phyloP scores from a whole-genome alignment of 371 early-diverging fungal genomes.

The Mortierella sp. region DNA sequence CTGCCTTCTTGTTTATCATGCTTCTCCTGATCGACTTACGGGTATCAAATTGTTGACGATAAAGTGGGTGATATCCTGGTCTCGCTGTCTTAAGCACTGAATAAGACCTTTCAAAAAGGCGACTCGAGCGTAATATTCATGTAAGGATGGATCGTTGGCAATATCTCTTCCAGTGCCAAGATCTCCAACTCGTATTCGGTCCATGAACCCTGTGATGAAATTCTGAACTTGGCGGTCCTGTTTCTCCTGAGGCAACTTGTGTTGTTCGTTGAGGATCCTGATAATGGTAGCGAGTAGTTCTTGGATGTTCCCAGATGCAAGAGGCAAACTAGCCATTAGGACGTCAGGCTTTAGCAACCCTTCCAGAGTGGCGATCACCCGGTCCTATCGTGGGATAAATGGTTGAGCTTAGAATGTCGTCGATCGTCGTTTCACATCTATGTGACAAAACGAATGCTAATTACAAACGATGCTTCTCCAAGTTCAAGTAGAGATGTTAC shows the following conservation, averaged over 20 bases:
- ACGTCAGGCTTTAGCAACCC: conserved; percentile 16
- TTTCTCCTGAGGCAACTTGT: conserved; percentile 8
- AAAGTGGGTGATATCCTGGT: conserved; percentile 15
- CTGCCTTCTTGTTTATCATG: background rate
- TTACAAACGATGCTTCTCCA: too few species aligned
- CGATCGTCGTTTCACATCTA: too few species aligned
- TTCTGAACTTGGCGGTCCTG: conserved; percentile 16
- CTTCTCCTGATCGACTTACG: conserved; percentile 10
- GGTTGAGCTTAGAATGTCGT: too few species aligned
- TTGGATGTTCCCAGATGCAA: conserved; percentile 34
- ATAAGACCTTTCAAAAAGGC: conserved; percentile 32
- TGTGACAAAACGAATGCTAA: too few species aligned
- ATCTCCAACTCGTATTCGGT: conserved; percentile 40
- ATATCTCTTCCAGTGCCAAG: conserved; percentile 26
- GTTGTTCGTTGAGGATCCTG: conserved; percentile 25
- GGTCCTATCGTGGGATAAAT: conserved; percentile 11
- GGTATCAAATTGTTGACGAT: conserved; percentile 42
- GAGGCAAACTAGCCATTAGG: conserved; percentile 24
- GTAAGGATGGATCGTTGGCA: background rate
- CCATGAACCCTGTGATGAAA: conserved; percentile 9
- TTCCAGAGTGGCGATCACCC: conserved; percentile 12
- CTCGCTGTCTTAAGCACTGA: conserved; percentile 29
- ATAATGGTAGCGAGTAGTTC: conserved; percentile 15
- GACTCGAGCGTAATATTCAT: conserved; percentile 21
- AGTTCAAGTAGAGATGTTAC: conserved; percentile 8